Conservation (phyloP, 192 early-diverging fungal genomes). For the Coemansia sp. region DNA sequence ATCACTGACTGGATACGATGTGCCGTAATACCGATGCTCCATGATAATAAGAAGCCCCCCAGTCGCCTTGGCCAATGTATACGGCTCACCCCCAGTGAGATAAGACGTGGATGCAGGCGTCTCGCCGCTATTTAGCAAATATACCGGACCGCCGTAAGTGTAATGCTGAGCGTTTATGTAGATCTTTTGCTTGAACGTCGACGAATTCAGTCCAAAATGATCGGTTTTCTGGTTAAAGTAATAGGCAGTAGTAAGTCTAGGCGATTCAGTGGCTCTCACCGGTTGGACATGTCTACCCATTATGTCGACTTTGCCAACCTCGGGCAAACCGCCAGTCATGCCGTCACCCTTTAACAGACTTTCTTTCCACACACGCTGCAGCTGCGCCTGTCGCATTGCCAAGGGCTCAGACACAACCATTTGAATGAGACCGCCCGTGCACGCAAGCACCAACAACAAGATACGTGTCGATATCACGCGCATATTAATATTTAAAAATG, state of each 20-base stretch:
- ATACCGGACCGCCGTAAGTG: constrained; percentile 47
- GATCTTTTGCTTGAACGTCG: constrained; percentile 52
- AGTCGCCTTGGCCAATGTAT: constrained; percentile 60
- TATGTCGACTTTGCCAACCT: not conserved
- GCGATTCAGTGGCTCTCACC: not conserved
- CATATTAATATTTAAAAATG: not conserved
- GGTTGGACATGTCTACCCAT: not conserved
- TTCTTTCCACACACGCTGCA: constrained; percentile 34
- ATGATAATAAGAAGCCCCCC: constrained; percentile 62
- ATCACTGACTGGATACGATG: constrained; percentile 59
- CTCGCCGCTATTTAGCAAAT: constrained; percentile 55
- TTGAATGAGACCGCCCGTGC: not conserved
- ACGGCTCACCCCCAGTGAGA: constrained; percentile 45
- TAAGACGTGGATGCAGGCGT: constrained; percentile 52
- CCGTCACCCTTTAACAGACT: constrained; percentile 9
- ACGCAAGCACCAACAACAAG: not conserved
- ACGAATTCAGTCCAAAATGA: constrained; percentile 31
- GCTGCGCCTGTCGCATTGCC: constrained; percentile 33
- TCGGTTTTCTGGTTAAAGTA: constrained; percentile 56
- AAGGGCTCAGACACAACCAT: not conserved
- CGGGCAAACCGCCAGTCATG: not conserved
- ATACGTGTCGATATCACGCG: not conserved
- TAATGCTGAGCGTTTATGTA: constrained; percentile 50
- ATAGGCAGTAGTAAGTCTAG: constrained; percentile 13
- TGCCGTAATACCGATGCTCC: constrained; percentile 74